Base-by-base conservation (phyloP, 768 basidiomycete genomes). In the Gelatoporia subvermispora region DNA sequence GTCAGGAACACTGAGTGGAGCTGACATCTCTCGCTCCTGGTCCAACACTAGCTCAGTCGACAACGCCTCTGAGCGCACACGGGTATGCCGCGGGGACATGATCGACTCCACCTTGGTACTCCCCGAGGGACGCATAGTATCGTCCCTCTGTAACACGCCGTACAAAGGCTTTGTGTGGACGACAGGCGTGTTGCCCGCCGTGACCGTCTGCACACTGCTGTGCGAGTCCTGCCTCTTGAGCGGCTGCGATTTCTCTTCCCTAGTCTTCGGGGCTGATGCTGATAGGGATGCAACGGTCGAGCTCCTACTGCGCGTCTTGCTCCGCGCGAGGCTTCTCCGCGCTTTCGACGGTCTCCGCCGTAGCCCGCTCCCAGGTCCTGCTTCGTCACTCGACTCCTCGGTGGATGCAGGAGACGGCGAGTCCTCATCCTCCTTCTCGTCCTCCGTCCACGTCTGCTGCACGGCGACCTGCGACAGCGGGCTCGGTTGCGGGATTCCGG, bases 151-250 rank as follows among this genome's bases (percentile, higher is more conserved):
- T 35, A 52, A 43, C 2, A n/a, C 49, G 15, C 46, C 44, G n/a
- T 52, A 47, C 55, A 17, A 34, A 51, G 36, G 35, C 58, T 35
- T 31, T 54, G 31, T 48, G 54, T 47, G 39, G 59, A 43, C 68
- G 66, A 9, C 58, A 61, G 2, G 68, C 11, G 70, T 45, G 28
- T 82, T 82, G 7, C 64, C 75, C 2, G 78, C 85, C 22, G 77
- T 79, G 4, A 91, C 82, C 0, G 89, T 91, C 16, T 78, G 76
- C 24, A 87, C 74, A 52, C 88, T 90, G 60, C 81, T 85, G 17
- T 68, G 69, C 2, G 86, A 88, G 16, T 75, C 73, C 35, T 74
- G 76, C 47, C 75, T 77, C 4, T 56, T 60, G 11, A 81, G 45
- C 35, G 43, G 35, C 3, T 49, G 60, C 18, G 44, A 35, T 16